Percentiles rank a stretch among this genome's conserved stretches.
phyloP scores from a whole-genome alignment of 768 basidiomycete genomes.

The Suillus americanus region DNA sequence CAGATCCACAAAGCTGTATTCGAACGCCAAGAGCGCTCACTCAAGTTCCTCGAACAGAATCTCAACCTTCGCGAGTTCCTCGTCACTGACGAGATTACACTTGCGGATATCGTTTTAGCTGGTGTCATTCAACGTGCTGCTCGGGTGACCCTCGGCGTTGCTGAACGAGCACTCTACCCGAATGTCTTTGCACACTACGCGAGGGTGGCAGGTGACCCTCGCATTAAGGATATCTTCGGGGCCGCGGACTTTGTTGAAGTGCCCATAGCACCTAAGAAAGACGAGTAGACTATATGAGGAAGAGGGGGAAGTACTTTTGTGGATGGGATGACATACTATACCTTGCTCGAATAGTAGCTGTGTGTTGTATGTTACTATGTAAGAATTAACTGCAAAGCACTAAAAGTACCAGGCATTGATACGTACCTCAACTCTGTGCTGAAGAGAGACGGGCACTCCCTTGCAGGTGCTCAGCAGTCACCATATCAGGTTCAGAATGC shows the following conservation, averaged over 20 bases:
- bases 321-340: neutral
- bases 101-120: constrained; percentile 28
- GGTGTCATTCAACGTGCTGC: constrained; percentile 22
- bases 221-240: constrained; percentile 22
- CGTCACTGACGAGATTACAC: constrained; percentile 24
- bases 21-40: constrained; percentile 22
- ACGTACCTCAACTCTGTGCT: too few relatives aligned
- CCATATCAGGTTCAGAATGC: too few relatives aligned
- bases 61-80: constrained; percentile 24
- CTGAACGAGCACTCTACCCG: constrained; percentile 27
- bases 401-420: too few relatives aligned
- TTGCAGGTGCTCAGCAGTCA: too few relatives aligned
- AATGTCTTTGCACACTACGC: constrained; percentile 26
- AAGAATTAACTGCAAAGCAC: too few relatives aligned
- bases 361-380: too few relatives aligned
- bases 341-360: too few relatives aligned
- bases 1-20: constrained; percentile 21
- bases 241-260: constrained; percentile 22
- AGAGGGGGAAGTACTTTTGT: too few relatives aligned
- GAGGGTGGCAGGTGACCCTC: constrained; percentile 20
- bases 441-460: too few relatives aligned
- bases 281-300: neutral
- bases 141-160: constrained; percentile 24
- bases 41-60: constrained; percentile 26
- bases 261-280: constrained; percentile 12